Base-by-base conservation (phyloP, 2,329 filamentous ascomycete species). In the Exophiala phaeomuriformis region DNA sequence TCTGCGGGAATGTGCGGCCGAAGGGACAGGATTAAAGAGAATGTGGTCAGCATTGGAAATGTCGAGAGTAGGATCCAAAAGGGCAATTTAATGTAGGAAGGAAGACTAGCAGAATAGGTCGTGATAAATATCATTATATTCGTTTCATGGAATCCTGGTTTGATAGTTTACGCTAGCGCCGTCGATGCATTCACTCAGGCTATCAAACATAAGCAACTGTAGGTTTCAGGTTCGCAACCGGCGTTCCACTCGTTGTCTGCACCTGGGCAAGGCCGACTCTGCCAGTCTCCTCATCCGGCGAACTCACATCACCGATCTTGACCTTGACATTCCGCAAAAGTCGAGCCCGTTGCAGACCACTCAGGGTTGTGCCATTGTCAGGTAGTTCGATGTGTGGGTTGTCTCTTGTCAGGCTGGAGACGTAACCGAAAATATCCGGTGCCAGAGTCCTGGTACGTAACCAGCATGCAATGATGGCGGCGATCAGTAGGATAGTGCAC, bases 331-430 rank as follows among this genome's bases (percentile, higher is more conserved):
- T 41, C 40, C 55, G 55, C 47, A 64, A 33, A 36, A 63, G 33
- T 28, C 56, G 53, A 7, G 52, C 50, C 29, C 64, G 32, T 9
- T 62, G 56, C 10, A 61, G 43, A 1, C 60, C 56, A 39, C 61
- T 59, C 5, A 66, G 52, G 5, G 61, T 54, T 32, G 56, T 57
- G 30, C 60, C 62, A 3, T 56, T 60, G n/a, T 49, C 39, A 3
- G 59, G 61, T 6, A 63, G 32, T 28, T 57, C 40, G 2, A 61
- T 55, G 36, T 62, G 62, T 5, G 58, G 56, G 42, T 64, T 64
- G 47, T 65, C 63, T 30, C 62, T 51, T n/a, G 59, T 64, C 36
- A 64, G 33, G 3, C 52, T 52, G 7, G 57, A 61, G 4, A 65
- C 55, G 33, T 57, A 60, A 7, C 59, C 57, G 27, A 61, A 54